Conservation (phyloP, 805 yeast genomes). For the Suhomyces sp. region DNA sequence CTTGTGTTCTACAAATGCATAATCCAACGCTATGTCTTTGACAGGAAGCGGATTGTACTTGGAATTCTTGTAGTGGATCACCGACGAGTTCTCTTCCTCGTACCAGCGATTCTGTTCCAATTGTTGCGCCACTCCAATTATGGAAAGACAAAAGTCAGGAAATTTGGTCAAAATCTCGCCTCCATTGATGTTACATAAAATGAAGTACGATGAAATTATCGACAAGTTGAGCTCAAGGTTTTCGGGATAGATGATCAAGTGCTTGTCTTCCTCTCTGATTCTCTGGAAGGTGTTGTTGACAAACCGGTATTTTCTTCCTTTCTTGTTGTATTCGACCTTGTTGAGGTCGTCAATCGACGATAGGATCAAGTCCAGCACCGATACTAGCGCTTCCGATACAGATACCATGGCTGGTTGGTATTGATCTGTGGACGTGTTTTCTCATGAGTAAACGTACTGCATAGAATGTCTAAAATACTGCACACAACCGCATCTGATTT, state of each 20-base stretch:
- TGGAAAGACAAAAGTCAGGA: constrained; percentile 44
- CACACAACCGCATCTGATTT: background rate
- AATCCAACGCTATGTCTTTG: constrained; percentile 33
- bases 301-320: constrained; percentile 49
- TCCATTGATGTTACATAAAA: constrained; percentile 32
- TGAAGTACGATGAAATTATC: constrained; percentile 42
- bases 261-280: constrained; percentile 48
- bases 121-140: constrained; percentile 49
- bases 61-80: constrained; percentile 33
- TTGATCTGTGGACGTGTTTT: background rate
- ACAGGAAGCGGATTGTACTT: constrained; percentile 29
- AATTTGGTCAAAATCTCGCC: constrained; percentile 35
- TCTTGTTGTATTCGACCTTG: constrained; percentile 36
- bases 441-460: background rate
- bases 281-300: constrained; percentile 48
- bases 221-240: constrained; percentile 31
- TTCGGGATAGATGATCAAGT: constrained; percentile 38
- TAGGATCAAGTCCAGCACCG: constrained; percentile 35
- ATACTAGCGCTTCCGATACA: constrained; percentile 35
- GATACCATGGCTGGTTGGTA: background rate
- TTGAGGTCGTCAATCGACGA: constrained; percentile 30
- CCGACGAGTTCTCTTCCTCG: constrained; percentile 43
- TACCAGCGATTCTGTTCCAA: constrained; percentile 50
- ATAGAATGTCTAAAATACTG: background rate
- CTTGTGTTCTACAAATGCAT: constrained; percentile 14